Percentiles rank a stretch among this genome's conserved stretches.
Conservation (phyloP, 306 rosid species). For the Senna siamea region DNA sequence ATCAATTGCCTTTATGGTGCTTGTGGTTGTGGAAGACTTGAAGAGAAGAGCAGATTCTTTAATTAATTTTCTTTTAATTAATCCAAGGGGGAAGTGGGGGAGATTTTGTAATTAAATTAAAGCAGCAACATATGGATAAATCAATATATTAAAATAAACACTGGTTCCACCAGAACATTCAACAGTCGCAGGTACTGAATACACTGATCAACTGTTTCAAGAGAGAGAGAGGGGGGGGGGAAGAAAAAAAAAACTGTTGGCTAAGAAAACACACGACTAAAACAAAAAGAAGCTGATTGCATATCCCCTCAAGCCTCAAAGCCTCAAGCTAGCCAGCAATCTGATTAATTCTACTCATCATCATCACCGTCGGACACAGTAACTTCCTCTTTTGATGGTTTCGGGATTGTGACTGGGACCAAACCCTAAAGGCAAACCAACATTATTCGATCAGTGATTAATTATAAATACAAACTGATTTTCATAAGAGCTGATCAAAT, state of each 20-base stretch:
- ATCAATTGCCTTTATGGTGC: too few relatives aligned
- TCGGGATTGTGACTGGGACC: slow-evolving; percentile 24
- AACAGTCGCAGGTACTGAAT: neutral
- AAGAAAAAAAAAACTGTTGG: slow-evolving; percentile 1
- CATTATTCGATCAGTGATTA: too few relatives aligned
- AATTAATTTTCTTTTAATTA: too few relatives aligned
- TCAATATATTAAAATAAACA: neutral
- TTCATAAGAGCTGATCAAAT: too few relatives aligned
- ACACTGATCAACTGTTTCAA: neutral
- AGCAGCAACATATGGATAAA: neutral
- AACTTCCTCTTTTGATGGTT: slow-evolving; percentile 9
- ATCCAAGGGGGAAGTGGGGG: too few relatives aligned
- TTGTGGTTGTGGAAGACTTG: too few relatives aligned
- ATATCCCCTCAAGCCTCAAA: neutral
- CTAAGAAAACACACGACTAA: neutral
- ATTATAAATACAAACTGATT: too few relatives aligned
- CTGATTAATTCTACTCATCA: slow-evolving; percentile 10
- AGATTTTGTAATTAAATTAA: too few relatives aligned
- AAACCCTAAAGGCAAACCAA: slow-evolving; percentile 45
- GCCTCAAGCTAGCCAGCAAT: neutral
- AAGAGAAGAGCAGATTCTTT: too few relatives aligned
- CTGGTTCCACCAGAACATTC: slow-evolving; percentile 22
- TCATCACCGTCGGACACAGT: slow-evolving; percentile 23
- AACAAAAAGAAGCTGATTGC: neutral
- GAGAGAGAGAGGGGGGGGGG: neutral